A percentile compares a stretch with the other conserved stretches of the same genome.
These are phyloP conservation scores for Mucor mucedo DNA, from an alignment of 371 early-diverging fungal genomes.

Conservation along the genomic window DNA sequence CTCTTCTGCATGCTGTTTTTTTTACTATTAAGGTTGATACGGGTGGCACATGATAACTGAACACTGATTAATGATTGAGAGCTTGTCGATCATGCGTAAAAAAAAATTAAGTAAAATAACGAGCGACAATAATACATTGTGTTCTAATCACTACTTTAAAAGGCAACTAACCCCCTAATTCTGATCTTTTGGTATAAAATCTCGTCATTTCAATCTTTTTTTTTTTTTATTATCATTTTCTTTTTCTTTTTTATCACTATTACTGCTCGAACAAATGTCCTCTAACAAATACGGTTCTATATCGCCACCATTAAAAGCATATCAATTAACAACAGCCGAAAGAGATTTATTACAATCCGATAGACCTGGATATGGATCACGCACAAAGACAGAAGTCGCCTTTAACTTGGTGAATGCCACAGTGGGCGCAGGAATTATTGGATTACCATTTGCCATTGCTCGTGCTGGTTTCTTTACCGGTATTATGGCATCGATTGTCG, in stretches of 20 bases:
- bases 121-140: background rate
- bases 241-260: conserved; percentile 10
- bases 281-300: conserved; percentile 38
- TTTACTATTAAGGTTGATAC: background rate
- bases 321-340: conserved; percentile 36
- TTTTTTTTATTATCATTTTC: conserved; percentile 1
- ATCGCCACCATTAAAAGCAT: conserved; percentile 25
- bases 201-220: conserved; percentile 1
- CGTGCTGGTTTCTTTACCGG: conserved; percentile 62
- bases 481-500: conserved; percentile 50
- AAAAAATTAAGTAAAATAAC: background rate
- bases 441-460: conserved; percentile 56
- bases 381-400: conserved; percentile 44
- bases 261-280: conserved; percentile 9
- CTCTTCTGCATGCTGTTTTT: background rate
- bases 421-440: conserved; percentile 62
- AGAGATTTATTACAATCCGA: conserved; percentile 50
- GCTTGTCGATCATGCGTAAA: background rate
- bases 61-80: too few relatives aligned
- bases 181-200: conserved; percentile 9
- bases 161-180: conserved; percentile 22
- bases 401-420: conserved; percentile 67
- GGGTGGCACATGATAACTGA: too few relatives aligned
- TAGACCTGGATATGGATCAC: conserved; percentile 53
- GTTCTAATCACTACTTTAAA: conserved; percentile 14